These are phyloP conservation scores for Phytophthora vignae DNA, from an alignment of 352 stramenopile species.

Conservation along the genomic window DNA sequence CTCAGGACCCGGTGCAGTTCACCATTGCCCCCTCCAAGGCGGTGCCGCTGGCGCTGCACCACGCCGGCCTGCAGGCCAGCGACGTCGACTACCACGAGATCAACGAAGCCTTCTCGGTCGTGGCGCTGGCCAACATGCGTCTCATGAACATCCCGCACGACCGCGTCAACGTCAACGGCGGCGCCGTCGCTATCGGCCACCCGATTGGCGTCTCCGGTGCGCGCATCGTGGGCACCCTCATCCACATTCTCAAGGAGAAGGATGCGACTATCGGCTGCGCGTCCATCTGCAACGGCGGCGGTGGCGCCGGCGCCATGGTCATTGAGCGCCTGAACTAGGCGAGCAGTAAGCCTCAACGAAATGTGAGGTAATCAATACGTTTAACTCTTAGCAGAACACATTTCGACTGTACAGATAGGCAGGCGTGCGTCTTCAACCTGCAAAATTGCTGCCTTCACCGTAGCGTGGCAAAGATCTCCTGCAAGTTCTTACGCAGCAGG, in stretches of 20 bases:
- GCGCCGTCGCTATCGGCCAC: slow-evolving; percentile 89
- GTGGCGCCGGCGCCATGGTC: slow-evolving; percentile 96
- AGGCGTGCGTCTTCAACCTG: neutral
- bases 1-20: slow-evolving; percentile 95
- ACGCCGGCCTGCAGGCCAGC: slow-evolving; percentile 89
- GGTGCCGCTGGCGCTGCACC: slow-evolving; percentile 92
- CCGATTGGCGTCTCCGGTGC: slow-evolving; percentile 90
- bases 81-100: slow-evolving; percentile 99
- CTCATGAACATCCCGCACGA: slow-evolving; percentile 93
- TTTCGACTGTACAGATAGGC: slow-evolving; percentile 14
- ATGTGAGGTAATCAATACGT: slow-evolving; percentile 17
- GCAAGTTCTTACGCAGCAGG: slow-evolving; percentile 79
- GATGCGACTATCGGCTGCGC: slow-evolving; percentile 96
- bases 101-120: slow-evolving; percentile 99
- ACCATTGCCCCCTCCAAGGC: slow-evolving; percentile 96
- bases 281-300: slow-evolving; percentile 98
- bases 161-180: slow-evolving; percentile 97
- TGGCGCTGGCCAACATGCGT: slow-evolving; percentile 96
- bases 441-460: slow-evolving; percentile 27
- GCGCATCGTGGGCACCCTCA: slow-evolving; percentile 95
- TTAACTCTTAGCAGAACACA: slow-evolving; percentile 8
- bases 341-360: slow-evolving; percentile 6
- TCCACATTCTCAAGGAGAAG: slow-evolving; percentile 95
- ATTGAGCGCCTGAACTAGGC: slow-evolving; percentile 91
- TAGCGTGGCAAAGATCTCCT: slow-evolving; percentile 68